These are phyloP conservation scores for Fagopyrum esculentum DNA, from an alignment of 148 eudicot genomes.

Conservation along the genomic window DNA sequence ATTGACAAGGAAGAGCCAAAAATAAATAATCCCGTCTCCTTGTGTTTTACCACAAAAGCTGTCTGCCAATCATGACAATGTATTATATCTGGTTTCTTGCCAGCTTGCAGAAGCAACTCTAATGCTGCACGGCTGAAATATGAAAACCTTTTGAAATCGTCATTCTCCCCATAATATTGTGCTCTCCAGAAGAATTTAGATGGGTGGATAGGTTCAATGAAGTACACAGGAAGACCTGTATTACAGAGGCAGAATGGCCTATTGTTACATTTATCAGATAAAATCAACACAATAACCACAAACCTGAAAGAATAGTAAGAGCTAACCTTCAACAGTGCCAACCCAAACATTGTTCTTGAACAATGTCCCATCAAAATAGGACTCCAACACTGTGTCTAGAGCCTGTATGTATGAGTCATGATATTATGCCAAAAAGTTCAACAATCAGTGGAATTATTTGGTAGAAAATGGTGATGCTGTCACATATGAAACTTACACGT, in stretches of 20 bases:
- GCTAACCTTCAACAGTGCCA: constrained; percentile 88
- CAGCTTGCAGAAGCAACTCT: constrained; percentile 77
- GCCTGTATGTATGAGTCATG: constrained; percentile 48
- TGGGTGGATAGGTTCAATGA: constrained; percentile 91
- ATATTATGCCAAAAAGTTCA: constrained; percentile 8
- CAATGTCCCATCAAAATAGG: constrained; percentile 81
- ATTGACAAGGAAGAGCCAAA: neutral
- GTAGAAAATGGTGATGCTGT: neutral
- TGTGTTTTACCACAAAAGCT: constrained; percentile 67
- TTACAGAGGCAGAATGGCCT: constrained; percentile 16
- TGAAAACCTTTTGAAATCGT: constrained; percentile 92
- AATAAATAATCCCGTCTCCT: neutral
- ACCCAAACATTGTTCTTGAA: constrained; percentile 81
- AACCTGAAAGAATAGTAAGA: constrained; percentile 3
- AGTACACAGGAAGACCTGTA: constrained; percentile 95
- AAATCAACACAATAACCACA: neutral
- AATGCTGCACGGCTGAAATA: constrained; percentile 95
- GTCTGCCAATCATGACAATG: constrained; percentile 99
- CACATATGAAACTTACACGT: constrained; percentile 41
- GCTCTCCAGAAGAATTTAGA: constrained; percentile 91
- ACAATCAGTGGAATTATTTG: constrained; percentile 4
- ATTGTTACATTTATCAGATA: neutral
- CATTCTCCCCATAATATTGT: constrained; percentile 84
- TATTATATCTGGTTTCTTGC: constrained; percentile 91
- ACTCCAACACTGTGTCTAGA: constrained; percentile 69